Evolutionary conservation across 208 protist genomes (phyloP).

Genomic region (Naegleria lovaniensis): DNA sequence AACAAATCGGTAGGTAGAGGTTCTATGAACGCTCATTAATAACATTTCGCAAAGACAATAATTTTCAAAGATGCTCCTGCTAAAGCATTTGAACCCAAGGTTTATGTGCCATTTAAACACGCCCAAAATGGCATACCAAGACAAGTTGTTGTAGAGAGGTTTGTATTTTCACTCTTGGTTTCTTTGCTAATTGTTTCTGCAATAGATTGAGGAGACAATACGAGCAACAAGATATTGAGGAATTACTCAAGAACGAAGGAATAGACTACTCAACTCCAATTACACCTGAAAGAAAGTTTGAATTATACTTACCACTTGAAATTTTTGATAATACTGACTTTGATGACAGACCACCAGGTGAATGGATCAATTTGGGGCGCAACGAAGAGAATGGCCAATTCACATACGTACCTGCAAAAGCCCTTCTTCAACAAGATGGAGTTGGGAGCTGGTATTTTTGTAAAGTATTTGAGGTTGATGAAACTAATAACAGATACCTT

Average conservation of each 20-base stretch:
- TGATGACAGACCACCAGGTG: slow-evolving; percentile 59
- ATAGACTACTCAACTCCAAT: slow-evolving; percentile 37
- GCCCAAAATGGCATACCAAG: slow-evolving; percentile 75
- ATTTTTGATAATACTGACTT: slow-evolving; percentile 81
- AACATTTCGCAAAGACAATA: too few relatives aligned
- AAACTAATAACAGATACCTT: slow-evolving; percentile 41
- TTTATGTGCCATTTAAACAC: slow-evolving; percentile 82
- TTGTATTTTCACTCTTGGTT: not conserved
- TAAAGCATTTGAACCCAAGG: slow-evolving; percentile 82
- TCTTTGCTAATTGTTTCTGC: not conserved
- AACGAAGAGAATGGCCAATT: slow-evolving; percentile 14
- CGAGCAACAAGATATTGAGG: slow-evolving; percentile 63
- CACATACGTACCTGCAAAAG: slow-evolving; percentile 20
- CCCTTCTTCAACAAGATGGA: not conserved
- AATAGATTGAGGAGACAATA: slow-evolving; percentile 70
- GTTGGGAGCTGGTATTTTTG: slow-evolving; percentile 41
- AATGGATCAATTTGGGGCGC: slow-evolving; percentile 44
- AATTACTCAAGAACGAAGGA: slow-evolving; percentile 66
- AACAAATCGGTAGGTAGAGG: too few relatives aligned
- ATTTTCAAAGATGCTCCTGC: slow-evolving; percentile 15
- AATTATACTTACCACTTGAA: slow-evolving; percentile 70
- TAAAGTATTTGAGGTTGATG: slow-evolving; percentile 45
- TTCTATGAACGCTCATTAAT: too few relatives aligned
- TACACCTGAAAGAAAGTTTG: not conserved
- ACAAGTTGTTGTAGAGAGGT: slow-evolving; percentile 82